Percentiles rank a stretch among this genome's conserved stretches.
These are phyloP conservation scores for Apium graveolens DNA, from an alignment of 129 eudicot species.

Conservation along the genomic window DNA sequence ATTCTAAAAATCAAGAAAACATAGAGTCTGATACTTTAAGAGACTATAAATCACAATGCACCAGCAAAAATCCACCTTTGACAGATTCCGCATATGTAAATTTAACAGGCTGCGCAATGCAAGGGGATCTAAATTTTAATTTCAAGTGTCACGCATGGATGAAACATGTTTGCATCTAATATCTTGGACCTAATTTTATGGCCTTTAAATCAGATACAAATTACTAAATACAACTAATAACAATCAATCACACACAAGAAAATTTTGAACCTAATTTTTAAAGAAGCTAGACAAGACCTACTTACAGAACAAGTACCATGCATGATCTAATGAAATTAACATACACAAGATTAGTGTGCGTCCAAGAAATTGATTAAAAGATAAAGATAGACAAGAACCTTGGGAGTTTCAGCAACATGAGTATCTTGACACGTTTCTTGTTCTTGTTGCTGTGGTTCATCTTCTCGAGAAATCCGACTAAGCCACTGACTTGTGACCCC, in stretches of 20 bases:
- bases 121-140: neutral
- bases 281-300: neutral
- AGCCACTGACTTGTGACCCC: conserved; percentile 29
- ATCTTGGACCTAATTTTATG: neutral
- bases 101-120: neutral
- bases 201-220: too few relatives aligned
- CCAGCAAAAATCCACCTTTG: neutral
- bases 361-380: neutral
- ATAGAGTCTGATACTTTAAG: neutral
- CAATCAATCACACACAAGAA: neutral
- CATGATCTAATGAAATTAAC: neutral
- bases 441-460: conserved; percentile 17
- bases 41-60: neutral
- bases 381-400: conserved; percentile 13
- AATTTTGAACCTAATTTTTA: neutral
- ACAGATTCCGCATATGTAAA: neutral
- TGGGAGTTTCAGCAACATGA: neutral
- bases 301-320: neutral
- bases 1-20: neutral
- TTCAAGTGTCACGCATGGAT: neutral
- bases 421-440: conserved; percentile 10
- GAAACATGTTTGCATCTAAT: neutral
- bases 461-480: conserved; percentile 19
- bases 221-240: neutral
- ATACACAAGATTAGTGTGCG: neutral